phyloP scores from a whole-genome alignment of 257 asterid genomes.

The Verbena officinalis region DNA sequence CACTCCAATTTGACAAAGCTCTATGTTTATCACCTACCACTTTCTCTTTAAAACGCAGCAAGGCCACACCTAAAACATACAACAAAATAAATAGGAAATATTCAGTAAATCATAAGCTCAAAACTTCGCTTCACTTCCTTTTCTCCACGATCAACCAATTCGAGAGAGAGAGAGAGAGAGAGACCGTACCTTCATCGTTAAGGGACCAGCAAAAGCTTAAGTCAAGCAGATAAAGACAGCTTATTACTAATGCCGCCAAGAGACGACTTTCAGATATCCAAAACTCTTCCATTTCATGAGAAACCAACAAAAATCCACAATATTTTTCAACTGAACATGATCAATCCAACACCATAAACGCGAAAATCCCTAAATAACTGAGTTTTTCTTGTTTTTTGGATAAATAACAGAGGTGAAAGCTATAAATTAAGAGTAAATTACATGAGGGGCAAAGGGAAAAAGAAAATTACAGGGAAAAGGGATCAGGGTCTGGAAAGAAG shows the following conservation, averaged over 20 bases:
- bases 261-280: constrained; percentile 27
- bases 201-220: constrained; percentile 39
- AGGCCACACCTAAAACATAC: constrained; percentile 57
- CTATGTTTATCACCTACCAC: constrained; percentile 64
- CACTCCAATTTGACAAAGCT: constrained; percentile 66
- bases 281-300: constrained; percentile 40
- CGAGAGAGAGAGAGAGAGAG: background rate
- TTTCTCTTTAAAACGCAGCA: constrained; percentile 64
- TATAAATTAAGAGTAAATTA: background rate
- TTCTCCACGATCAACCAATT: background rate
- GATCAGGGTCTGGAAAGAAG: constrained; percentile 9
- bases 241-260: constrained; percentile 22
- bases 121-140: background rate
- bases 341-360: constrained; percentile 18
- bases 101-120: constrained; percentile 3
- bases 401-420: constrained; percentile 13
- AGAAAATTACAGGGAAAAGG: constrained; percentile 12
- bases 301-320: constrained; percentile 28
- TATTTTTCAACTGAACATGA: constrained; percentile 23
- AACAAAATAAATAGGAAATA: background rate
- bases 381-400: constrained; percentile 33
- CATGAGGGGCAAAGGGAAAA: too few relatives aligned
- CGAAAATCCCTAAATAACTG: constrained; percentile 27
- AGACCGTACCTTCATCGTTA: constrained; percentile 65
- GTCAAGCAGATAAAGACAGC: constrained; percentile 32